Evolutionary conservation across 352 stramenopile species (phyloP).

Genomic region (Blastocystis sp.): DNA sequence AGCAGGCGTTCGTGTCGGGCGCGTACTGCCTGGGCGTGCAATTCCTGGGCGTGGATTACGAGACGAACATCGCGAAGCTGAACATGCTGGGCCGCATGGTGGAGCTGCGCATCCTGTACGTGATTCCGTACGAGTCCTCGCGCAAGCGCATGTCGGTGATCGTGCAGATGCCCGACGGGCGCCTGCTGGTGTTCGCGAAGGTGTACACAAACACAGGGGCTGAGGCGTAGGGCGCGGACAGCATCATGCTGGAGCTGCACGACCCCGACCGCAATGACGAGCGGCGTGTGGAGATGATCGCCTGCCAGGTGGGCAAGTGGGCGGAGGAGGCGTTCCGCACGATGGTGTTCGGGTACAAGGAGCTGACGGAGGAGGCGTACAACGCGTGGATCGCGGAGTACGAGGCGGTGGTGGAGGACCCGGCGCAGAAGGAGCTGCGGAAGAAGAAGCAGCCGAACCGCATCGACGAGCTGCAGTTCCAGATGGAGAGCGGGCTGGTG

Average conservation of each 20-base stretch:
- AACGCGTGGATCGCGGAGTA: slow-evolving; percentile 75
- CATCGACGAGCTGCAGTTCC: slow-evolving; percentile 71
- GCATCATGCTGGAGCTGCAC: slow-evolving; percentile 80
- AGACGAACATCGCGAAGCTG: slow-evolving; percentile 73
- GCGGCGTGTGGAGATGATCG: slow-evolving; percentile 75
- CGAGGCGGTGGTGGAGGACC: background rate
- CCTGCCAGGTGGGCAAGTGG: slow-evolving; percentile 79
- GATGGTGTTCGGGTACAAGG: slow-evolving; percentile 78
- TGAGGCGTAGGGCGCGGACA: slow-evolving; percentile 77
- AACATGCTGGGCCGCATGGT: slow-evolving; percentile 16
- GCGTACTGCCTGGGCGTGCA: slow-evolving; percentile 80
- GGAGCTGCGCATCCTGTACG: slow-evolving; percentile 78
- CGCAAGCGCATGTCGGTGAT: slow-evolving; percentile 88
- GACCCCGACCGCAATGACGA: slow-evolving; percentile 73
- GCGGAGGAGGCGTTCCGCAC: slow-evolving; percentile 82
- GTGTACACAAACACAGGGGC: background rate
- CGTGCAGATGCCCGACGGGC: slow-evolving; percentile 75
- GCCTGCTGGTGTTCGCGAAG: slow-evolving; percentile 71
- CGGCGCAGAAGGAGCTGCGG: slow-evolving; percentile 3
- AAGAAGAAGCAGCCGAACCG: background rate
- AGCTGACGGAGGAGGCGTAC: slow-evolving; percentile 76
- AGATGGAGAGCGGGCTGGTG: slow-evolving; percentile 80
- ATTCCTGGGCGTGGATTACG: slow-evolving; percentile 76
- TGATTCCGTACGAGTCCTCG: slow-evolving; percentile 86
- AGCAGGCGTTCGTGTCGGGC: slow-evolving; percentile 86